Conservation (phyloP, 192 early-diverging fungal genomes). For the Dimargaris cristalligena region DNA sequence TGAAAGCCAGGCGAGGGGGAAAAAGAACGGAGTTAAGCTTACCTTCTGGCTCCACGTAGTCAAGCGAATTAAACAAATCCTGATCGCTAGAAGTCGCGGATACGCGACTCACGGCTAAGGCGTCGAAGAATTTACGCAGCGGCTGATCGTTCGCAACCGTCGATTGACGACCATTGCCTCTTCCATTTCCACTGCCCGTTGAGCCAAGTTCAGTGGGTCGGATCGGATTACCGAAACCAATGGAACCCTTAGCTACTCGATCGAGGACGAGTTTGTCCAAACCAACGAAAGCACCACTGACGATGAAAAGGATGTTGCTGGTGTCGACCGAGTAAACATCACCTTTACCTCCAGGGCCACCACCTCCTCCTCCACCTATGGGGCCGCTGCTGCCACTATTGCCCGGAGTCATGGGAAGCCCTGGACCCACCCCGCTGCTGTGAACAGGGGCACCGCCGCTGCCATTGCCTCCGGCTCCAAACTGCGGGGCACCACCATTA, state of each 20-base stretch:
- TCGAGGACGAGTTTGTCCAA: conserved; percentile 65
- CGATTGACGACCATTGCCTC: no score
- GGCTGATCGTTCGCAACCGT: no score
- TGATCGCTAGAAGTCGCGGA: not conserved
- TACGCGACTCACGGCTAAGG: no score
- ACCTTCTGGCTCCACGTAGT: conserved; percentile 46
- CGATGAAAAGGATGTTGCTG: conserved; percentile 78
- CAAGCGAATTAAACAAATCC: conserved; percentile 30
- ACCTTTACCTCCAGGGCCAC: conserved; percentile 30
- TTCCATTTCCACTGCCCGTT: no score
- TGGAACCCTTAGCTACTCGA: conserved; percentile 59
- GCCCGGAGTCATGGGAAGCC: not conserved
- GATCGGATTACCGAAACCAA: conserved; percentile 57
- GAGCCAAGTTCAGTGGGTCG: conserved; percentile 13
- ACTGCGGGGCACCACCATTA: not conserved
- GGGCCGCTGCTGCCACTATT: not conserved
- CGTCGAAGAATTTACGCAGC: no score
- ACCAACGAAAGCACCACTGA: conserved; percentile 79
- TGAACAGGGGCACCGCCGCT: not conserved
- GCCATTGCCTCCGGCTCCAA: not conserved
- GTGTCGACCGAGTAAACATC: conserved; percentile 79
- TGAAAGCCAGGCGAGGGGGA: no score
- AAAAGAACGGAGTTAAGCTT: no score
- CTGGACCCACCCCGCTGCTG: conserved; percentile 12
- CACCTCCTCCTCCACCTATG: not conserved